Base-by-base conservation (phyloP, 495 filamentous ascomycete genomes). In the Podospora pseudocomata region DNA sequence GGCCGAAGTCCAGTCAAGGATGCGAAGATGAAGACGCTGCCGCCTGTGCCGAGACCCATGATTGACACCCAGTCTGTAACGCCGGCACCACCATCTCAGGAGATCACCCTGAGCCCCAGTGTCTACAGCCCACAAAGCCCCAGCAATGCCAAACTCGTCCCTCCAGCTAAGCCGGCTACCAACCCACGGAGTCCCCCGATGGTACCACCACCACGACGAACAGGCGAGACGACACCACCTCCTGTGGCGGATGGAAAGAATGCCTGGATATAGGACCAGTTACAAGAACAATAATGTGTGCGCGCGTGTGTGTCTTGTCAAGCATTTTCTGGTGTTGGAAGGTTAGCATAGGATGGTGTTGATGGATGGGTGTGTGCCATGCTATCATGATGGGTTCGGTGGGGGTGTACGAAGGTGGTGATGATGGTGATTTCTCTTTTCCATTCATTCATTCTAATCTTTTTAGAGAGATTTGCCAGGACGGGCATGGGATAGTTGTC, bases 41-140 rank as follows among this genome's bases (percentile, higher is more conserved):
- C 79, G 28, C 69, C 77, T 9, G 74, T 76, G 1, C 77, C 80
- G 49, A 68, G 20, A 26, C 30, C 44, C 55, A 27, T 30, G 18
- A 66, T 67, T 27, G 49, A 67, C 57, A 65, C 49, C 58, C 63
- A 64, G 16, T 23, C 60, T 4, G 23, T 20, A 27, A 49, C 2
- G 30, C 62, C 54, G 39, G 67, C 68, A 5, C 65, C 68, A 5
- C 65, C 54, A 13, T 69, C 72, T 11, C 68, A 73, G 5, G 66
- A 73, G 59, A 26, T 70, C 19, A 83, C 76, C 0, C 74, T 84
- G 9, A 81, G 73, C 19, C 78, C 82, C 1, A 76, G 73, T 2
- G 75, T 83, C 60, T 84, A 83, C 64, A 72, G 72, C 57, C 80
- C 80, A 2, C 69, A 73, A 0, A 82, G 77, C 30, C 80, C 81